Base-by-base conservation (phyloP, 2,329 filamentous ascomycete genomes). In the Aspergillus unguis region DNA sequence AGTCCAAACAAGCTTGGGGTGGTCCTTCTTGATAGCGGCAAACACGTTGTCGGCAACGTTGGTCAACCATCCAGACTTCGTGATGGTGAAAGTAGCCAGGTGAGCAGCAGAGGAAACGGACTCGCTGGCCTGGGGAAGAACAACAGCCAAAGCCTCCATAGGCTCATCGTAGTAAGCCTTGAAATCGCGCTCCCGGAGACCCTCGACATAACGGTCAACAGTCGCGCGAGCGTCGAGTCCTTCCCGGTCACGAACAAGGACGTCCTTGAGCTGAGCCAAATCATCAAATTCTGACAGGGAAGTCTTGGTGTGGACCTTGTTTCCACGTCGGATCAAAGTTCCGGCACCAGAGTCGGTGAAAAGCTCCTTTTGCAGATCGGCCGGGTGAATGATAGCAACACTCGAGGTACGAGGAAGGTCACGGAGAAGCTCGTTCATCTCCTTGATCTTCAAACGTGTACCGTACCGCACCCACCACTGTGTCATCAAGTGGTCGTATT, bases 31-130 rank as follows among this genome's bases (percentile, higher is more conserved):
- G 71, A 97, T 88, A 57, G 88, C 87, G 58, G 87, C 84, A 71
- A 97, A 96, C 53, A 97, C 88, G 66, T 97, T 96, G 71, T 97
- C 94, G 29, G 92, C 89, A 32, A 96, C 86, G 67, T 96, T 96
- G 54, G 87, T 94, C 55, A 97, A 77, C 92, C 92, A 97, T 47
- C 91, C 92, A 32, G 90, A 83, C 75, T 96, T 96, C 60, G 91
- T 96, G 66, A 96, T 95, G 57, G 88, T 92, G 64, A 97, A 85
- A 4, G 91, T 95, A 23, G 92, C 88, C 48, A 97, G 81, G 50
- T 92, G 92, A 10, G 92, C 88, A 60, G 94, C 80, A 10, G 84
- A 76, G 35, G 85, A 80, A 36, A 52, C 41, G 23, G 52, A 52
- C 48, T 84, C 82, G 42, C 85, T 76, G 52, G 78, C 77, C 2